Conservation (phyloP, 495 filamentous ascomycete species). For the Xylaria curta region DNA sequence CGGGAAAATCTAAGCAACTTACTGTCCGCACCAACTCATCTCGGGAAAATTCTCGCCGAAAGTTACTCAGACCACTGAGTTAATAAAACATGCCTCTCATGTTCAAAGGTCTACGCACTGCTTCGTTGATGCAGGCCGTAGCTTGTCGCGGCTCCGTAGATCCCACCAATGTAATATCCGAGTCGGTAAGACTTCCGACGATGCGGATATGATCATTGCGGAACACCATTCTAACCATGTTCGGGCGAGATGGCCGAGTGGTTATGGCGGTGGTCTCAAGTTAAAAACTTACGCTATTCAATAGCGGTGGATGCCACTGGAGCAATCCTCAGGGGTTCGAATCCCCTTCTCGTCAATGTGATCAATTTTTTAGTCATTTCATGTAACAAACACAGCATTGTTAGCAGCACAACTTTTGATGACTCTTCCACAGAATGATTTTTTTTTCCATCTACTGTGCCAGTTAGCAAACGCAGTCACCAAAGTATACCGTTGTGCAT, state of each 20-base stretch:
- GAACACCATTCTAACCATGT: too few species aligned
- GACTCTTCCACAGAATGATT: neutral
- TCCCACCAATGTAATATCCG: neutral
- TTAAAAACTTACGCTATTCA: constrained; percentile 31
- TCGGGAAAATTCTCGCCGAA: neutral
- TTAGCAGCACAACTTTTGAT: too few species aligned
- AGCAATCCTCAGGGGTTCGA: constrained; percentile 42
- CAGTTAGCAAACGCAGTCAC: neutral
- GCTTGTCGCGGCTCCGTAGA: neutral
- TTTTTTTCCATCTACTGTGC: neutral
- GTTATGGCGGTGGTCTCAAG: constrained; percentile 44
- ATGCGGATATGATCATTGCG: too few species aligned
- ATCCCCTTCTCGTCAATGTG: constrained; percentile 34
- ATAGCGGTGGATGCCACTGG: constrained; percentile 30
- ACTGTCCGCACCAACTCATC: neutral
- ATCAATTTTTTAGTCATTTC: neutral
- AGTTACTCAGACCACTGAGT: neutral
- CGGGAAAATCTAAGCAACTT: neutral
- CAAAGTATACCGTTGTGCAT: neutral
- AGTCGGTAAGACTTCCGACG: neutral
- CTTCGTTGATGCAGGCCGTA: neutral
- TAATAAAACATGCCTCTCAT: neutral
- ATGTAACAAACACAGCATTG: too few species aligned
- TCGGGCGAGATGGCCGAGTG: constrained; percentile 38
- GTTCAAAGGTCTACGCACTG: neutral